phyloP scores from a whole-genome alignment of 169 alveolate species.

The Cryptosporidium andersoni region DNA sequence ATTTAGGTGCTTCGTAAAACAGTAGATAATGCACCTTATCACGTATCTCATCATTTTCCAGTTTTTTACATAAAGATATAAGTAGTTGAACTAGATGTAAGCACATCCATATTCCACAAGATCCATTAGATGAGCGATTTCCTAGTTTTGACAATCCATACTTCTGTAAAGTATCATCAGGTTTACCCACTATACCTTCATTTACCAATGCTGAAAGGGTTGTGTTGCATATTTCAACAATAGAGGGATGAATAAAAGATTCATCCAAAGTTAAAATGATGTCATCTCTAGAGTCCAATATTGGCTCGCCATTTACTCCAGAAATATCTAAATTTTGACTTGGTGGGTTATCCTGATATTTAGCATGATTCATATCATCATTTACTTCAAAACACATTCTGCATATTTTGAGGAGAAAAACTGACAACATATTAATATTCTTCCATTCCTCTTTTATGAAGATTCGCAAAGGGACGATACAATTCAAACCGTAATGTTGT shows the following conservation, averaged over 20 bases:
- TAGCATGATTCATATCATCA: constrained; percentile 4
- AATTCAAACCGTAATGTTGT: no score
- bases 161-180: constrained; percentile 9
- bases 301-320: constrained; percentile 1
- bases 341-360: constrained; percentile 12
- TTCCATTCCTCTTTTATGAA: constrained; percentile 16
- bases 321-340: constrained; percentile 25
- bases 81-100: neutral
- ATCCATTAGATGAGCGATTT: constrained; percentile 19
- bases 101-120: constrained; percentile 57
- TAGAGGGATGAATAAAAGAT: neutral
- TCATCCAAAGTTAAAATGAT: constrained; percentile 10
- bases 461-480: no score
- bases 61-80: constrained; percentile 1
- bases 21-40: constrained; percentile 19
- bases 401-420: constrained; percentile 37
- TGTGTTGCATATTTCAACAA: constrained; percentile 3
- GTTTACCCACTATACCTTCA: constrained; percentile 47
- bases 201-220: constrained; percentile 15
- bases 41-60: constrained; percentile 14
- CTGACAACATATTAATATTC: constrained; percentile 19
- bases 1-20: constrained; percentile 48
- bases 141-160: constrained; percentile 24
- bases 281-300: constrained; percentile 1
- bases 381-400: constrained; percentile 25